Percentiles rank a stretch among this genome's conserved stretches.
Evolutionary conservation across 495 filamentous ascomycete genomes (phyloP).

Genomic region (Hypomontagnella monticulosa): DNA sequence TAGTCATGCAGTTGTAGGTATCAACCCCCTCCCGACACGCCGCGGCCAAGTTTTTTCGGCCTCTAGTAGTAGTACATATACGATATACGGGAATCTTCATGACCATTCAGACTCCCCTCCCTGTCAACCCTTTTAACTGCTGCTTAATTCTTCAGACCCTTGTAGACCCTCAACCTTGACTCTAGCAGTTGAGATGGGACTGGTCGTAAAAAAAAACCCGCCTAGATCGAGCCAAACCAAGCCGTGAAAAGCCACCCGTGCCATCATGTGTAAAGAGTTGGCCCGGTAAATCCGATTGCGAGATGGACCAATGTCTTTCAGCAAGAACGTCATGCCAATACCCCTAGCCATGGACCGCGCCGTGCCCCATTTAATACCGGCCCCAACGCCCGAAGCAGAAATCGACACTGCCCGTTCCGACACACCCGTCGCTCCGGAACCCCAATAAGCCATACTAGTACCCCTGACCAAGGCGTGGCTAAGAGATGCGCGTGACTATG

Average conservation of each 20-base stretch:
- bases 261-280: no score
- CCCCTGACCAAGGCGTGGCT: not conserved
- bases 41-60: conserved; percentile 22
- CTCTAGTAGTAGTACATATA: conserved; percentile 40
- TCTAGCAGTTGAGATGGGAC: conserved; percentile 6
- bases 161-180: not conserved
- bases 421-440: not conserved
- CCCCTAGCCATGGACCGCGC: conserved; percentile 18
- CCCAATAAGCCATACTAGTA: not conserved
- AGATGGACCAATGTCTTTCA: conserved; percentile 30
- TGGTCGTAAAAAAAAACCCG: not conserved
- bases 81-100: conserved; percentile 33
- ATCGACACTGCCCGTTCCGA: conserved; percentile 18
- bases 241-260: no score
- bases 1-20: conserved; percentile 36
- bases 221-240: no score
- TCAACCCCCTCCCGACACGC: conserved; percentile 20
- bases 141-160: not conserved
- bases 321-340: conserved; percentile 30
- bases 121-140: conserved; percentile 9
- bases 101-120: conserved; percentile 33
- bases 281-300: not conserved
- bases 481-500: conserved; percentile 10
- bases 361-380: conserved; percentile 21
- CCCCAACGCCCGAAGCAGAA: conserved; percentile 35